Base-by-base conservation (phyloP, 306 rosid genomes). In the Vachellia pachyceras region DNA sequence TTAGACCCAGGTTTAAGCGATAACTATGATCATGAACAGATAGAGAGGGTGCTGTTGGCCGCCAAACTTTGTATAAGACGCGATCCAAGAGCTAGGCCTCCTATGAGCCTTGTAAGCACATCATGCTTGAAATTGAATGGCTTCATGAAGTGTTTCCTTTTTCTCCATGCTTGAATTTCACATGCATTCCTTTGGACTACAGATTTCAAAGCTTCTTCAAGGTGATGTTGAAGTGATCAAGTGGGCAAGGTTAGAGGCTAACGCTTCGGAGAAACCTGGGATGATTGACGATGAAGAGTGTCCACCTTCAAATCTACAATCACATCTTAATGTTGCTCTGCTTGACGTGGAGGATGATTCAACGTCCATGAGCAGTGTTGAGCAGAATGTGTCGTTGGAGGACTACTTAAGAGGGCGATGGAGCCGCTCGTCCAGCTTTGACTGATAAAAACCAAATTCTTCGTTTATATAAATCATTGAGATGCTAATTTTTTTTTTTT, bases 291-390 rank as follows among this genome's bases (percentile, higher is more conserved):
- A 86, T 4, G 94, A 93, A 72, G 77, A 80, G 7, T 93, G 87
- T 54, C 87, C 90, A 22, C 94, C 83, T 17, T 93, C 91, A 55
- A 87, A 93, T 79, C 80, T 93, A 58, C 97, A 86, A 86, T 96
- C 97, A 37, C 97, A 93, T 82, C 89, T 96, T 77, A 90, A 90
- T 82, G 87, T 94, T 47, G 99, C 99, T 42, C 90, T 96, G 83
- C 97, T 90, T 65, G 98, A 90, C 49, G 97, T 96, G 88, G 99
- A 90, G 73, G 97, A 94, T 78, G 97, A 96, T 85, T 90, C 97
- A 29, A 29, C 33, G 87, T 94, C 99, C 80, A 78, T 88, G 81
- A 87, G 91, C 85, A 92, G 98, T 86, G 77, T 92, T 47, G 94
- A 89, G 86, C 99, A 92, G 39, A 85, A 84, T 54, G 84, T 92